Evolutionary conservation across 2,329 filamentous ascomycete genomes (phyloP).

Genomic region (Rugonectria rugulosa): DNA sequence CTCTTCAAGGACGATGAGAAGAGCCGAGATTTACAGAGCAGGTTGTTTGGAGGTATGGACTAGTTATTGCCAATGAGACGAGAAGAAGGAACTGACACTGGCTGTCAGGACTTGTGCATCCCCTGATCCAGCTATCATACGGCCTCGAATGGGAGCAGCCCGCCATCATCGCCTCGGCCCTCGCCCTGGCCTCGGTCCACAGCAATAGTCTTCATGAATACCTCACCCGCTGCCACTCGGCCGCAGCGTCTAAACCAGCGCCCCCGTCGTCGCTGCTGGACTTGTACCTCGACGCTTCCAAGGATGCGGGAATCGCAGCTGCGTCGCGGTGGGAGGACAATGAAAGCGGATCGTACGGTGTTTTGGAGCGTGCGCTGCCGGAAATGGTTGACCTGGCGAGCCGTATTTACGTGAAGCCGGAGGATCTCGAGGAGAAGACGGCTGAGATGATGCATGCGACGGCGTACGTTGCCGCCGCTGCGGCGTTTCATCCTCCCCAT

Average conservation of each 20-base stretch:
- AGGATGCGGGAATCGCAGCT: conserved; percentile 62
- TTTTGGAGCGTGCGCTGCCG: conserved; percentile 67
- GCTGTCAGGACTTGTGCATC: conserved; percentile 57
- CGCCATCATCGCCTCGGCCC: conserved; percentile 79
- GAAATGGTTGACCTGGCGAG: conserved; percentile 69
- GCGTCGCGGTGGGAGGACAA: conserved; percentile 58
- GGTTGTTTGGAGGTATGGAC: conserved; percentile 66
- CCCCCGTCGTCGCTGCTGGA: conserved; percentile 48
- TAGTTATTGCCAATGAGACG: not conserved
- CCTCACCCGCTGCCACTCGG: conserved; percentile 62
- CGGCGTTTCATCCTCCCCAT: conserved; percentile 71
- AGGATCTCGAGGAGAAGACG: conserved; percentile 63
- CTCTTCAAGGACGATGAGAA: conserved; percentile 71
- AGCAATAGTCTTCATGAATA: conserved; percentile 61
- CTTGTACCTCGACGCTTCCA: conserved; percentile 66
- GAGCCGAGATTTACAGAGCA: conserved; percentile 72
- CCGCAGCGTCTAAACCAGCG: conserved; percentile 30
- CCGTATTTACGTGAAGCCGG: conserved; percentile 63
- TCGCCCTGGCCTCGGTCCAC: conserved; percentile 81
- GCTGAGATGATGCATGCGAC: conserved; percentile 74
- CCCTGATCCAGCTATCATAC: conserved; percentile 85
- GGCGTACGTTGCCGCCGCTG: conserved; percentile 57
- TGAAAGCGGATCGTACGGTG: conserved; percentile 74
- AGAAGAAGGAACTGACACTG: no score
- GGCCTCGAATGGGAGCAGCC: conserved; percentile 85